A percentile compares a stretch with the other conserved stretches of the same genome.
Conservation (phyloP, 148 eudicot genomes). For the Nyssa sinensis region DNA sequence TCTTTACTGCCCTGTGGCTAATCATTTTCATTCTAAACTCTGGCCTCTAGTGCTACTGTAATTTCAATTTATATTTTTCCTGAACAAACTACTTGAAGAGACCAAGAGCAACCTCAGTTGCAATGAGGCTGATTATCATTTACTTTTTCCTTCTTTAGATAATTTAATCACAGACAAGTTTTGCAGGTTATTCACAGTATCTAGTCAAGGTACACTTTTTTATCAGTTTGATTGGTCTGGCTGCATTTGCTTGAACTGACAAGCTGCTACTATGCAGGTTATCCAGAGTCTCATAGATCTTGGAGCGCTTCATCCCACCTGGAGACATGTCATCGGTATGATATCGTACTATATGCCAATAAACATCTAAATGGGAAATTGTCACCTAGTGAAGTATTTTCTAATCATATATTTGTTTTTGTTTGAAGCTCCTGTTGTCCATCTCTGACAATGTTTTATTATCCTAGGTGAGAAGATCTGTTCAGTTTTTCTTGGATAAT, state of each 20-base stretch:
- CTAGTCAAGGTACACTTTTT: neutral
- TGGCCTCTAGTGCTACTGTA: neutral
- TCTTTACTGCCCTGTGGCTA: neutral
- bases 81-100: neutral
- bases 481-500: constrained; percentile 90
- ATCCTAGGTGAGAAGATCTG: constrained; percentile 84
- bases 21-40: neutral
- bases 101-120: neutral
- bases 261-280: constrained; percentile 49
- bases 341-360: neutral
- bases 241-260: neutral
- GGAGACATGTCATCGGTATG: constrained; percentile 94
- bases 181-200: neutral
- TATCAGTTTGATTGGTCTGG: neutral
- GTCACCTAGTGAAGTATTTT: constrained; percentile 4
- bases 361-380: constrained; percentile 9
- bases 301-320: constrained; percentile 94
- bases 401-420: neutral
- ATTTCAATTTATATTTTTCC: neutral
- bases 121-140: neutral
- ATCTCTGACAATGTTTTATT: constrained; percentile 12
- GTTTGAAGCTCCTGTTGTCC: neutral
- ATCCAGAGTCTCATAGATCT: constrained; percentile 82
- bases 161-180: neutral
- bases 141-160: neutral